Conservation (phyloP, 2,329 filamentous ascomycete species). For the Aspergillus pseudoterreus region DNA sequence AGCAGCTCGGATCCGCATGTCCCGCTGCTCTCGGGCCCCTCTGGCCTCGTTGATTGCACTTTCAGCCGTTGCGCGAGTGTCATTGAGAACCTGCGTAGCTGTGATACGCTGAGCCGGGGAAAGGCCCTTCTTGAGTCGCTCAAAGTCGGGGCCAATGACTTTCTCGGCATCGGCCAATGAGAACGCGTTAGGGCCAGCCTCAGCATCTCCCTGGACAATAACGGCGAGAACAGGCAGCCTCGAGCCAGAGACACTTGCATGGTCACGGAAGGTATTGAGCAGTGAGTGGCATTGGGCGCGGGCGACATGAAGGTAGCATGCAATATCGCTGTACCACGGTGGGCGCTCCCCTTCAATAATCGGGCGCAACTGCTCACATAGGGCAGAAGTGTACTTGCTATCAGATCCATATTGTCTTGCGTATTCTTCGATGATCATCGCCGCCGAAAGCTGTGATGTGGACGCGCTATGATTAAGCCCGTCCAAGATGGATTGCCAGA, state of each 20-base stretch:
- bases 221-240: slow-evolving; percentile 80
- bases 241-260: slow-evolving; percentile 72
- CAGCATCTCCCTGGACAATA: slow-evolving; percentile 87
- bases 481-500: slow-evolving; percentile 65
- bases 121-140: slow-evolving; percentile 82
- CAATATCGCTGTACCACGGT: slow-evolving; percentile 79
- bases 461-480: slow-evolving; percentile 71
- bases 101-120: slow-evolving; percentile 84
- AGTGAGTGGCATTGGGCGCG: slow-evolving; percentile 88
- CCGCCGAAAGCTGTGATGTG: slow-evolving; percentile 79
- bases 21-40: slow-evolving; percentile 72
- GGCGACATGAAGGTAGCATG: slow-evolving; percentile 83
- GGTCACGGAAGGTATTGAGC: slow-evolving; percentile 85
- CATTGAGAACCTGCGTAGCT: slow-evolving; percentile 71
- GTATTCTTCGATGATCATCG: slow-evolving; percentile 85
- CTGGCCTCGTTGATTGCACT: slow-evolving; percentile 76
- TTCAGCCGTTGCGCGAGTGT: slow-evolving; percentile 68
- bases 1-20: slow-evolving; percentile 80
- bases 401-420: slow-evolving; percentile 52
- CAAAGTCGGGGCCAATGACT: slow-evolving; percentile 79
- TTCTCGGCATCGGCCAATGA: slow-evolving; percentile 84
- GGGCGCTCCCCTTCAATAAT: slow-evolving; percentile 82
- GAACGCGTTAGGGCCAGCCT: slow-evolving; percentile 90
- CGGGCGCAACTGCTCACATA: slow-evolving; percentile 61
- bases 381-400: slow-evolving; percentile 30